Evolutionary conservation across 176 grass and related monocot species (phyloP).

Genomic region (Oryza meyeriana): DNA sequence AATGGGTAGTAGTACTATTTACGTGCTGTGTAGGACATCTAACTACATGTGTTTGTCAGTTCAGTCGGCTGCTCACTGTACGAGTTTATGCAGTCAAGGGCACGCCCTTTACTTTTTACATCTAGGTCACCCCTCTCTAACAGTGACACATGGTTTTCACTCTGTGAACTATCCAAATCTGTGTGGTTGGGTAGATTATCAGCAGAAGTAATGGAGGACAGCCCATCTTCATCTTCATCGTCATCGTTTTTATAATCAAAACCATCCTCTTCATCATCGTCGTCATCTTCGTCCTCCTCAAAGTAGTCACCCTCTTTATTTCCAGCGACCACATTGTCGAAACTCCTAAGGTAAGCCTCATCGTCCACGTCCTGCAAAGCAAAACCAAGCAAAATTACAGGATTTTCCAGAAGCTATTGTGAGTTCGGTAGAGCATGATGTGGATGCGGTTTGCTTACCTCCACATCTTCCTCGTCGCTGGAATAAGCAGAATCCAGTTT

Average conservation of each 20-base stretch:
- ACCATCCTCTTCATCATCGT: not conserved
- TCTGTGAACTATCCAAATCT: not conserved
- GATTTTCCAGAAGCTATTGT: not conserved
- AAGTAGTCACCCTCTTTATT: slow-evolving; percentile 12
- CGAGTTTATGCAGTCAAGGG: not conserved
- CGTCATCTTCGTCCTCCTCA: not conserved
- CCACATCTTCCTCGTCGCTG: slow-evolving; percentile 70
- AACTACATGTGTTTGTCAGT: slow-evolving; percentile 1
- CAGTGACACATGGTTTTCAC: not conserved
- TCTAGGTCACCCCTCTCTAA: not conserved
- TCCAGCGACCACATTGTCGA: slow-evolving; percentile 19
- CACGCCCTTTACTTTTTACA: not conserved
- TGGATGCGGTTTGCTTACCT: slow-evolving; percentile 37
- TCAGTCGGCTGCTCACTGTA: not conserved
- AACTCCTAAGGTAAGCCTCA: slow-evolving; percentile 43
- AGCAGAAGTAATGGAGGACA: not conserved
- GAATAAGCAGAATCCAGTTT: slow-evolving; percentile 72
- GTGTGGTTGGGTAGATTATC: not conserved
- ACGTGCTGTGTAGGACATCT: slow-evolving; percentile 13
- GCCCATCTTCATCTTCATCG: not conserved
- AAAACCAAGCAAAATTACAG: not conserved
- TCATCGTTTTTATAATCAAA: not conserved
- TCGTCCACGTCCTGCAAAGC: slow-evolving; percentile 48
- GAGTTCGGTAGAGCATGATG: not conserved
- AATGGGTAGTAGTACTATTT: not conserved